Evolutionary conservation across 352 stramenopile genomes (phyloP), one percentile per base, ranked within the genome.

Genomic region (Pythium rhizo-oryzae): DNA sequence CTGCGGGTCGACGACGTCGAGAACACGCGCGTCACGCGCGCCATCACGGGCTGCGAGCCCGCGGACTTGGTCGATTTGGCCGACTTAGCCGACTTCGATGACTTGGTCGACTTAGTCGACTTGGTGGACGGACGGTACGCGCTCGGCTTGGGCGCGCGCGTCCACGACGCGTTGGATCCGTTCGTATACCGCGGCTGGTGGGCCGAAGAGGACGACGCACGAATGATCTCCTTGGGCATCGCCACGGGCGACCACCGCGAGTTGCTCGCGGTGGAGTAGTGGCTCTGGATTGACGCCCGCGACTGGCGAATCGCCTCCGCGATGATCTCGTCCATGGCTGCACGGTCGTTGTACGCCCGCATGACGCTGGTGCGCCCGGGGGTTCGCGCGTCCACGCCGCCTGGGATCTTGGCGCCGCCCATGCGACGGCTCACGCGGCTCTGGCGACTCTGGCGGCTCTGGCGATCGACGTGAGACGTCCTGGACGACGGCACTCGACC

Each of bases 1-100:
- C 50, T 68, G 21, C 60, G 23, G 23, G 59, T 57, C 44, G 59
- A 65, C 1, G 46, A 44, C 44, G 59, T 65, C n/a, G 59, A 65
- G 3, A 58, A 11, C 11, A 39, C 33, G 12, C 59, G 44, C 46
- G 46, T 33, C 9, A 21, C 23, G 16, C 39, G 54, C 49, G 15
- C 16, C 49, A 19, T 8, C 12, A 18, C 3, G 19, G 19, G 44
- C 19, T 28, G 19, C 44, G 44, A 51, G 44, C 44, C 44, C 2
- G 21, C 30, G 8, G 44, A 51, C 44, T 47, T 47, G 15, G 41
- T 43, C 11, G 37, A 43, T 43, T 18, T 43, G 1, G 37, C 37
- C 3, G 37, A 43, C 8, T 43, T 43, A 1, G 7, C 8, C 9
- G 35, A 44, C n/a, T 35, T 16, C 41, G 16, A 46, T 11, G 28